These are phyloP conservation scores for Penicillium egyptiacum DNA, from an alignment of 495 filamentous ascomycete genomes.

Conservation along the genomic window DNA sequence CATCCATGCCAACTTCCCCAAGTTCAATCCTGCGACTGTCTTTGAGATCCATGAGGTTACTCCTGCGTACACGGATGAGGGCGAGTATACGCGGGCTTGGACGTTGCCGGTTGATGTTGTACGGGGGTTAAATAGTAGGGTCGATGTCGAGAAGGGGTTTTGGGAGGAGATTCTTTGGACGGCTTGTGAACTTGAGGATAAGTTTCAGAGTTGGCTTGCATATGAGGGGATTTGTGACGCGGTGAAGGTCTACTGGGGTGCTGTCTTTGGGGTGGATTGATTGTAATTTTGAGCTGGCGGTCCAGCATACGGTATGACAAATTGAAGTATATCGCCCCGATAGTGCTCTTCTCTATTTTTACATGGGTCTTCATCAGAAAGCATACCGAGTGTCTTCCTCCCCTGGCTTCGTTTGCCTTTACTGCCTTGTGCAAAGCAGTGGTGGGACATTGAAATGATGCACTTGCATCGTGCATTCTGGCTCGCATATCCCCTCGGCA, in stretches of 20 bases:
- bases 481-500: neutral
- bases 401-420: neutral
- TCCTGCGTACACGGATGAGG: conserved; percentile 37
- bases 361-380: neutral
- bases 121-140: conserved; percentile 28
- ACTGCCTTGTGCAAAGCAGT: neutral
- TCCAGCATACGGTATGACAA: neutral
- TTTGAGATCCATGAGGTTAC: conserved; percentile 38
- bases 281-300: neutral
- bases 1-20: conserved; percentile 47
- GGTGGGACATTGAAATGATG: neutral
- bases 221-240: conserved; percentile 33
- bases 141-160: conserved; percentile 50
- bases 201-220: conserved; percentile 37
- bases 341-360: neutral
- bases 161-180: conserved; percentile 52
- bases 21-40: conserved; percentile 49
- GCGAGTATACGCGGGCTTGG: conserved; percentile 44
- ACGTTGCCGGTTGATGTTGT: conserved; percentile 42
- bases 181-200: conserved; percentile 47
- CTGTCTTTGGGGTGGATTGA: conserved; percentile 15
- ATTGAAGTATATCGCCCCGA: too few relatives aligned
- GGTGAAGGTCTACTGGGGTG: conserved; percentile 25
- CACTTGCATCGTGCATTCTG: neutral
- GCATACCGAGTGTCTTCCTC: neutral